Percentiles rank a stretch among this genome's conserved stretches.
Evolutionary conservation across 129 eudicot genomes (phyloP).

Genomic region (Smallanthus sonchifolius): DNA sequence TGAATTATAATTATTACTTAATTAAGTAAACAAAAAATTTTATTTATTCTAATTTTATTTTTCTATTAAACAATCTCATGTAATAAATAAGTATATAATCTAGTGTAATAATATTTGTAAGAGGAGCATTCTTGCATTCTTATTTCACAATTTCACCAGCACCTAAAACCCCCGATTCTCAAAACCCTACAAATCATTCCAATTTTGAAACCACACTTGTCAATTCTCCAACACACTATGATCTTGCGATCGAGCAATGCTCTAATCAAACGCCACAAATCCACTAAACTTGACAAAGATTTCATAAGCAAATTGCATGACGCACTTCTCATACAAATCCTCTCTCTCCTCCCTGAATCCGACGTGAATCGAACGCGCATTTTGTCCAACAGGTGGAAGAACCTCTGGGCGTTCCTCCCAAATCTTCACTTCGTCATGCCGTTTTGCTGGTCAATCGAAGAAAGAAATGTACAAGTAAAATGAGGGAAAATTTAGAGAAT

Average conservation of each 20-base stretch:
- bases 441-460: background rate
- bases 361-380: slow-evolving; percentile 18
- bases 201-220: background rate
- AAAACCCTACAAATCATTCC: background rate
- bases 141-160: background rate
- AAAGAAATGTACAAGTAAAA: background rate
- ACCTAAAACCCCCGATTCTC: background rate
- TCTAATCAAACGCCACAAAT: background rate
- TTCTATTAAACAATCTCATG: too few relatives aligned
- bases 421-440: slow-evolving; percentile 20
- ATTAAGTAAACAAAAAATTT: too few relatives aligned
- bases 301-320: slow-evolving; percentile 20
- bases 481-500: too few relatives aligned
- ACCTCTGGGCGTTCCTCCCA: slow-evolving; percentile 15
- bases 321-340: slow-evolving; percentile 3
- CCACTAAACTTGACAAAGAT: background rate
- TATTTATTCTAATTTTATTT: too few relatives aligned
- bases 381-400: slow-evolving; percentile 16
- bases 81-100: too few relatives aligned
- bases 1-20: too few relatives aligned
- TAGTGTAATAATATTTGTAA: too few relatives aligned
- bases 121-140: too few relatives aligned
- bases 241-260: background rate
- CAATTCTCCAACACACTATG: background rate
- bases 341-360: slow-evolving; percentile 12